Evolutionary conservation across 805 yeast genomes (phyloP).

Genomic region (Metschnikowia sp.): DNA sequence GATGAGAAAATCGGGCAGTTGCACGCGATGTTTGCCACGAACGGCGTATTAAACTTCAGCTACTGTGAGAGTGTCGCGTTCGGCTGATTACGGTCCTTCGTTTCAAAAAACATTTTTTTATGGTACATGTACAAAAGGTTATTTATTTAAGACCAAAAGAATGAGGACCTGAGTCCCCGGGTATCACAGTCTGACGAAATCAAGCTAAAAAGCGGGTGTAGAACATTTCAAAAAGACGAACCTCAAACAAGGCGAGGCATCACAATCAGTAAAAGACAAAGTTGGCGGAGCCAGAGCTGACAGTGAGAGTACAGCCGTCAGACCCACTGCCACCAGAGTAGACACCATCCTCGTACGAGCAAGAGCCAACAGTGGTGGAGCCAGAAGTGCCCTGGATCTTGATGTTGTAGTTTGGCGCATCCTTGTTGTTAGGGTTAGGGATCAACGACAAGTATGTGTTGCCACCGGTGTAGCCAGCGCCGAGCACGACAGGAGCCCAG

Average conservation of each 20-base stretch:
- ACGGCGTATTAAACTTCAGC: constrained; percentile 34
- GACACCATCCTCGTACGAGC: constrained; percentile 16
- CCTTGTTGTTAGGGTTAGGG: constrained; percentile 71
- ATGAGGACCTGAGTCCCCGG: background rate
- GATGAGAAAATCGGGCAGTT: constrained; percentile 37
- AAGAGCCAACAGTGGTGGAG: constrained; percentile 16
- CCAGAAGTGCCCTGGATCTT: constrained; percentile 33
- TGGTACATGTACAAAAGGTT: constrained; percentile 1
- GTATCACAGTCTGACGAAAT: constrained; percentile 11
- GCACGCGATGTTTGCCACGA: constrained; percentile 26
- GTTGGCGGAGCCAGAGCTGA: constrained; percentile 17
- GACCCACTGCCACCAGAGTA: constrained; percentile 20
- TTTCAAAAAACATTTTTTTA: background rate
- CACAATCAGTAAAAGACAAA: constrained; percentile 17
- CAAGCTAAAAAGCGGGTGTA: constrained; percentile 4
- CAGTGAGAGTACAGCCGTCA: constrained; percentile 20
- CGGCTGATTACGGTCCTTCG: constrained; percentile 20
- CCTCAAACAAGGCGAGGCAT: background rate
- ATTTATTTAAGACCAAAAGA: background rate
- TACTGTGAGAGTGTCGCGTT: constrained; percentile 41
- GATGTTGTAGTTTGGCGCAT: constrained; percentile 40
- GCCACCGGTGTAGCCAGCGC: constrained; percentile 67
- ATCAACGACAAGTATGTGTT: constrained; percentile 66
- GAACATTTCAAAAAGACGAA: background rate
- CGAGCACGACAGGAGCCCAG: constrained; percentile 78